phyloP scores from a whole-genome alignment of 148 eudicot genomes.

The Gaultheria prostrata region DNA sequence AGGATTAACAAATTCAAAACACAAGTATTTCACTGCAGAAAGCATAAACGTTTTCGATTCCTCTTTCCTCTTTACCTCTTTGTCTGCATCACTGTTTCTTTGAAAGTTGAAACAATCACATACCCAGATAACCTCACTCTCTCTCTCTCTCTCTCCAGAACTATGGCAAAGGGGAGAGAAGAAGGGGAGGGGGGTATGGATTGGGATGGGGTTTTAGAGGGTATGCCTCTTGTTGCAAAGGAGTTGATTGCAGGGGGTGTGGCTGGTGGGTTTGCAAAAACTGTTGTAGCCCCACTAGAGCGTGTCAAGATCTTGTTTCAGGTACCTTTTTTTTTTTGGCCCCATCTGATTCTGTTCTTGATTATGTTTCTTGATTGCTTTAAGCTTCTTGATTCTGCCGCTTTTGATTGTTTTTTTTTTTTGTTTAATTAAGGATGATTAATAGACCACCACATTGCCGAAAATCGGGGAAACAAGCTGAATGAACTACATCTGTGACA shows the following conservation, averaged over 20 bases:
- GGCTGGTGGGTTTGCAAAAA: conserved; percentile 89
- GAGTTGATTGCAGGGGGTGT: conserved; percentile 89
- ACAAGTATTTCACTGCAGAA: background rate
- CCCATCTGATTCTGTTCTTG: background rate
- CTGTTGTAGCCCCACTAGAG: conserved; percentile 89
- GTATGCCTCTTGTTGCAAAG: conserved; percentile 68
- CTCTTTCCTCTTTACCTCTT: background rate
- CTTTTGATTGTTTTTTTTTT: background rate
- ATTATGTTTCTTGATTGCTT: background rate
- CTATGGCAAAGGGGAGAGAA: conserved; percentile 42
- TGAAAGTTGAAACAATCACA: conserved; percentile 1
- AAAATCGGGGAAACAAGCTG: background rate
- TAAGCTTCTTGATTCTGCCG: background rate
- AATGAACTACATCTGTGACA: background rate
- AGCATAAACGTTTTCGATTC: conserved; percentile 7
- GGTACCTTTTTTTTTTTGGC: conserved; percentile 33
- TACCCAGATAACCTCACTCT: background rate
- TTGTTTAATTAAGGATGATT: background rate
- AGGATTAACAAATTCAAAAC: background rate
- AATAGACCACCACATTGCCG: background rate
- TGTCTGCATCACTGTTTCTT: background rate
- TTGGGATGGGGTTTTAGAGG: conserved; percentile 44
- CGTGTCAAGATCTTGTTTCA: conserved; percentile 93
- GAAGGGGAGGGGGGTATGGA: conserved; percentile 24
- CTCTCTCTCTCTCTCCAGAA: conserved; percentile 8